Conservation (phyloP, 164 flowering plant genomes). For the grape (Vitis vinifera) region DNA sequence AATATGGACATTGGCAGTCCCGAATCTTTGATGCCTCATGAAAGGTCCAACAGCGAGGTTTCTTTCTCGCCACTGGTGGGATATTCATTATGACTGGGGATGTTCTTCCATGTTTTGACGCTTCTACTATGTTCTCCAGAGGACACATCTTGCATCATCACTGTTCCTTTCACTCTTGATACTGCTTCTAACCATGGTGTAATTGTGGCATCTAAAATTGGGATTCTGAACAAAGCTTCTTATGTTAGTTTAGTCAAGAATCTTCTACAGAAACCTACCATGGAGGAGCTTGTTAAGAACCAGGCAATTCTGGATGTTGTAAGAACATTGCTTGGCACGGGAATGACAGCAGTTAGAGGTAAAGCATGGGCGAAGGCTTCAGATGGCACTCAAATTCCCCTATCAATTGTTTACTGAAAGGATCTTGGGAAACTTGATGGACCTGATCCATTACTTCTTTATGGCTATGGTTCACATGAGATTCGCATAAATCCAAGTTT, state of each 20-base stretch:
- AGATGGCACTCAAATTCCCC: slow-evolving; percentile 81
- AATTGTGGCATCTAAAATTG: too few species aligned
- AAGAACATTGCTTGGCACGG: slow-evolving; percentile 92
- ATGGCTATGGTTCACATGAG: slow-evolving; percentile 98
- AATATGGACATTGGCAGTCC: too few species aligned
- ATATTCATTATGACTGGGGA: too few species aligned
- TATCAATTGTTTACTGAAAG: slow-evolving; percentile 66
- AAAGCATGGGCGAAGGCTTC: slow-evolving; percentile 86
- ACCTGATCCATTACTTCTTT: slow-evolving; percentile 77
- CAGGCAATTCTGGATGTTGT: slow-evolving; percentile 88
- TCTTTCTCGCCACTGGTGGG: too few species aligned
- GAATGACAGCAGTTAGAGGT: slow-evolving; percentile 89
- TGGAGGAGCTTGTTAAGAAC: slow-evolving; percentile 67
- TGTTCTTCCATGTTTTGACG: too few species aligned
- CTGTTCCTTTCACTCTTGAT: too few species aligned
- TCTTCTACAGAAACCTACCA: slow-evolving; percentile 86
- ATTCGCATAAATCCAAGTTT: slow-evolving; percentile 70
- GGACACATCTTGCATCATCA: too few species aligned
- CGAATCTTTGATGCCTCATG: too few species aligned
- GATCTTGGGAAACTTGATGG: slow-evolving; percentile 82
- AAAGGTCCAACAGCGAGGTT: too few species aligned
- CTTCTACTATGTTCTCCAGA: too few species aligned
- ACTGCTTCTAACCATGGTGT: too few species aligned
- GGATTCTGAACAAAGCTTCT: too few species aligned
- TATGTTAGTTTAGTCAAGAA: slow-evolving; percentile 56